Percentiles rank a stretch among this genome's conserved stretches.
These are phyloP conservation scores for Lentinula guzmanii DNA, from an alignment of 768 basidiomycete genomes.

Conservation along the genomic window DNA sequence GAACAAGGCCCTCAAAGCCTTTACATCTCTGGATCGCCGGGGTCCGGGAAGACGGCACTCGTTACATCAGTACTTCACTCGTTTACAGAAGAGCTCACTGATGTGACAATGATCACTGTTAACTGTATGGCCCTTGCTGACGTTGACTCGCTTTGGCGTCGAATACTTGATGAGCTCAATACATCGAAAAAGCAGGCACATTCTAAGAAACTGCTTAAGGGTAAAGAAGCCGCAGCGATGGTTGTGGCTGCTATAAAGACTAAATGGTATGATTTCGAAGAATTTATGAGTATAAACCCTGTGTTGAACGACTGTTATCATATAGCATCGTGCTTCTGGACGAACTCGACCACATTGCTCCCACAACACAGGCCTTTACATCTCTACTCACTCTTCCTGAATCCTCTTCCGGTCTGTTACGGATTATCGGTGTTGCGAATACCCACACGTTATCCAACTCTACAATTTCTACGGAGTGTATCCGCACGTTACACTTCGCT, in stretches of 20 bases:
- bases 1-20: slow-evolving; percentile 39
- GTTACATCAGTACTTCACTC: slow-evolving; percentile 58
- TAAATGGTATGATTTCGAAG: slow-evolving; percentile 43
- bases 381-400: slow-evolving; percentile 67
- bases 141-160: slow-evolving; percentile 67
- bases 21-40: slow-evolving; percentile 91
- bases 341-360: slow-evolving; percentile 79
- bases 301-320: slow-evolving; percentile 11
- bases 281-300: background rate
- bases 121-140: slow-evolving; percentile 79
- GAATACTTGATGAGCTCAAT: slow-evolving; percentile 52
- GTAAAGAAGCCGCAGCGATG: slow-evolving; percentile 40
- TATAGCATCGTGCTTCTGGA: slow-evolving; percentile 73
- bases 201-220: slow-evolving; percentile 36
- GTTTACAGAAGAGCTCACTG: slow-evolving; percentile 26
- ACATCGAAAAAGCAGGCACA: slow-evolving; percentile 21
- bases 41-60: slow-evolving; percentile 88
- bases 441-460: slow-evolving; percentile 77
- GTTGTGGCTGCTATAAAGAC: slow-evolving; percentile 34
- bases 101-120: slow-evolving; percentile 48
- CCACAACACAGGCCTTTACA: slow-evolving; percentile 50
- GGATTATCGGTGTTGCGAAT: slow-evolving; percentile 84
- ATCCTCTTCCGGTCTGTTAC: slow-evolving; percentile 42
- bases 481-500: slow-evolving; percentile 71
- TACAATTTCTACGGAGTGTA: slow-evolving; percentile 28